A percentile compares a stretch with the other conserved stretches of the same genome.
These are phyloP conservation scores for Mortierella claussenii DNA, from an alignment of 192 early-diverging fungal genomes.

Conservation along the genomic window DNA sequence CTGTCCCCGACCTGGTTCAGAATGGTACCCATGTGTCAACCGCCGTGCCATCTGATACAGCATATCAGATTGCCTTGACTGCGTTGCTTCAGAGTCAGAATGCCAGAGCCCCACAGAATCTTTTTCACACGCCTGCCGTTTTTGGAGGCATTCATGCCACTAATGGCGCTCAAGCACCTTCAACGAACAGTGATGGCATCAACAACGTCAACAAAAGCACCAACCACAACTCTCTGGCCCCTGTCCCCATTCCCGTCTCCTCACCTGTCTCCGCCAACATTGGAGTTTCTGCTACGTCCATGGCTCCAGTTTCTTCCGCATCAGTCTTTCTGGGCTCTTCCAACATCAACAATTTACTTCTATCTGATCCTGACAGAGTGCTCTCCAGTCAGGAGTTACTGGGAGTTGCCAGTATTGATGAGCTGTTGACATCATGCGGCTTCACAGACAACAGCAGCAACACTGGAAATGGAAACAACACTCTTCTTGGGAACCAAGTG, in stretches of 20 bases:
- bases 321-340: constrained; percentile 9
- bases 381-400: constrained; percentile 31
- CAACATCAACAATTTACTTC: constrained; percentile 9
- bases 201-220: background rate
- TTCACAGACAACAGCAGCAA: background rate
- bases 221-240: too few relatives aligned
- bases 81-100: constrained; percentile 29
- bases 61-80: constrained; percentile 42
- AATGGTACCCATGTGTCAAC: background rate
- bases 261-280: background rate
- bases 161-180: background rate
- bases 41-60: constrained; percentile 15
- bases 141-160: background rate
- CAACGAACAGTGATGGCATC: background rate
- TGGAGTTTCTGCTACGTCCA: background rate
- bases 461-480: background rate
- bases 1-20: constrained; percentile 25
- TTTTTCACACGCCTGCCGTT: constrained; percentile 25
- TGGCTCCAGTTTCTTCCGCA: background rate
- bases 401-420: constrained; percentile 32
- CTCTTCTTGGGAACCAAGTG: constrained; percentile 2
- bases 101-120: background rate
- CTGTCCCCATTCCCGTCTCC: too few relatives aligned
- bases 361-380: constrained; percentile 24
- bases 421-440: constrained; percentile 35